Conservation (phyloP, 176 grass and related monocot species). For the Lolium multiflorum region DNA sequence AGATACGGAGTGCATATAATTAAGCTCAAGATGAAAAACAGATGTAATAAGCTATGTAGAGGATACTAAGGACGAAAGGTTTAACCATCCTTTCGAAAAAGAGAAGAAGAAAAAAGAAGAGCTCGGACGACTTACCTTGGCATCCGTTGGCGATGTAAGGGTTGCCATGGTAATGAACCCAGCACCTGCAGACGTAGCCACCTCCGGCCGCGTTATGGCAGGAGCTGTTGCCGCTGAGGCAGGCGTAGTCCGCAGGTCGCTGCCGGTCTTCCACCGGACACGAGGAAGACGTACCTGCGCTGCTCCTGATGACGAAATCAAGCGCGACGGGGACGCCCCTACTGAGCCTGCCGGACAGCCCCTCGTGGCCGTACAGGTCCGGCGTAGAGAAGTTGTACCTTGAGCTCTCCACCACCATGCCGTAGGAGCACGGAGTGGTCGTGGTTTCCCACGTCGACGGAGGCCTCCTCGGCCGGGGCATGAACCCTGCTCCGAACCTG, state of each 20-base stretch:
- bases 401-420: neutral
- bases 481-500: neutral
- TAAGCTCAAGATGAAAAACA: neutral
- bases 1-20: neutral
- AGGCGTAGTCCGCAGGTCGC: neutral
- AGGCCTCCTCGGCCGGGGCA: no score
- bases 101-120: no score
- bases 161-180: neutral
- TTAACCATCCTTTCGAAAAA: no score
- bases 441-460: neutral
- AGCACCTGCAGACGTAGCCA: neutral
- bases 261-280: neutral
- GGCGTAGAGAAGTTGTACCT: neutral
- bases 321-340: neutral
- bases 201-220: neutral
- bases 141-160: slow-evolving; percentile 2
- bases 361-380: neutral
- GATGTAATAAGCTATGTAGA: no score
- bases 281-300: neutral
- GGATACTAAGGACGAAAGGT: no score
- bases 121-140: neutral
- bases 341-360: neutral
- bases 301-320: neutral
- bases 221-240: neutral
- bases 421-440: neutral